Evolutionary conservation across 2,329 filamentous ascomycete species (phyloP).

Genomic region (Calonectria hawksworthii): DNA sequence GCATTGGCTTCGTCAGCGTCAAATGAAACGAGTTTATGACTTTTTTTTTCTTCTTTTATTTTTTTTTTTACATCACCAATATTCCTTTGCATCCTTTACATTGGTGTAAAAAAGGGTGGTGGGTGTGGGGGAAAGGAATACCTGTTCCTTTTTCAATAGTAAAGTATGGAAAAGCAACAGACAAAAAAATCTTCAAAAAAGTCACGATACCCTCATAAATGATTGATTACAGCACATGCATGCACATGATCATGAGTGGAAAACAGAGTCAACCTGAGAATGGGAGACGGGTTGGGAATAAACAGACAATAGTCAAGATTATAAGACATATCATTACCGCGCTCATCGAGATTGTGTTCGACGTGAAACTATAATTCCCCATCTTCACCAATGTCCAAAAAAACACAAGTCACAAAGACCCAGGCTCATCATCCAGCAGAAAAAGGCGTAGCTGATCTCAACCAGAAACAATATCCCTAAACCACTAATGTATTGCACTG

Average conservation of each 20-base stretch:
- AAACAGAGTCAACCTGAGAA: background rate
- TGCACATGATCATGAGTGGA: background rate
- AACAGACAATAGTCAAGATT: conserved; percentile 14
- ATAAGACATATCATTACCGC: conserved; percentile 40
- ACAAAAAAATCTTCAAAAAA: background rate
- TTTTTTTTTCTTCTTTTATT: background rate
- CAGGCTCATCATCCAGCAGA: background rate
- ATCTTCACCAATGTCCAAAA: background rate
- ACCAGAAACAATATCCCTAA: conserved; percentile 8
- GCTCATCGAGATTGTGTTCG: conserved; percentile 33
- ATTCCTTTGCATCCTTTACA: background rate
- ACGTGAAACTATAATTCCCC: conserved; percentile 13
- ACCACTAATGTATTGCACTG: conserved; percentile 19
- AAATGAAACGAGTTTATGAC: conserved; percentile 60
- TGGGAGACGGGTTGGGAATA: background rate
- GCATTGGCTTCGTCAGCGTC: conserved; percentile 75
- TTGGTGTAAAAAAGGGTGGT: background rate
- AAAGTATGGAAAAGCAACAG: background rate
- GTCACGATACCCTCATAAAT: conserved; percentile 17
- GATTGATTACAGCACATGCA: conserved; percentile 1
- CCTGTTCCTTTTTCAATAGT: background rate
- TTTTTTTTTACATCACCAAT: too few relatives aligned
- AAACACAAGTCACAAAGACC: background rate
- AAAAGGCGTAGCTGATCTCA: background rate
- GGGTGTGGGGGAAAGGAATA: background rate